phyloP scores from a whole-genome alignment of 73 alveolate genomes.

The Blepharisma stoltei region DNA sequence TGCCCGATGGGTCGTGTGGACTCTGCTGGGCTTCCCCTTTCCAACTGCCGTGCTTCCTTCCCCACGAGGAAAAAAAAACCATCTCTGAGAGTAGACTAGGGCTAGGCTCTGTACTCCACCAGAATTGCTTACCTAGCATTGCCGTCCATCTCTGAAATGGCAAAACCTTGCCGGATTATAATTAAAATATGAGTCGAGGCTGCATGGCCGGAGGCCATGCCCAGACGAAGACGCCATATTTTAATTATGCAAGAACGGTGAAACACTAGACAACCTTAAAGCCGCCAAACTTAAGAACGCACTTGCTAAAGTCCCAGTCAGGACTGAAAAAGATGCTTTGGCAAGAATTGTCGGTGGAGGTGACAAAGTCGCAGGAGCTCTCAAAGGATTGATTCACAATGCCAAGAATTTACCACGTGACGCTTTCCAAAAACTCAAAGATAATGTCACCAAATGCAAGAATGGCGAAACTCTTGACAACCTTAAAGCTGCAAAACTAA shows the following conservation, averaged over 20 bases:
- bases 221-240: too few species aligned
- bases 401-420: background rate
- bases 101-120: too few species aligned
- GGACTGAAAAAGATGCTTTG: background rate
- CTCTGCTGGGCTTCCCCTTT: too few species aligned
- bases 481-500: background rate
- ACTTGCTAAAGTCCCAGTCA: slow-evolving; percentile 1
- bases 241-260: background rate
- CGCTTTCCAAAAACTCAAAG: background rate
- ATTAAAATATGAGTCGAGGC: too few species aligned
- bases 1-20: too few species aligned
- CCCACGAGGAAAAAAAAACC: too few species aligned
- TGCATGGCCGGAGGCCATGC: too few species aligned
- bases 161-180: too few species aligned
- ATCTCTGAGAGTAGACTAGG: too few species aligned
- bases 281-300: slow-evolving; percentile 1
- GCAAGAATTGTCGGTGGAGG: slow-evolving; percentile 25
- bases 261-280: background rate
- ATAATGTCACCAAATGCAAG: background rate
- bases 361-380: background rate
- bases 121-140: too few species aligned
- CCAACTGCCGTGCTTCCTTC: too few species aligned
- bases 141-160: too few species aligned
- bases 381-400: background rate
- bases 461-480: background rate